A percentile compares a stretch with the other conserved stretches of the same genome.
Evolutionary conservation across 495 filamentous ascomycete species (phyloP).

Genomic region (Entonaema liquescens): DNA sequence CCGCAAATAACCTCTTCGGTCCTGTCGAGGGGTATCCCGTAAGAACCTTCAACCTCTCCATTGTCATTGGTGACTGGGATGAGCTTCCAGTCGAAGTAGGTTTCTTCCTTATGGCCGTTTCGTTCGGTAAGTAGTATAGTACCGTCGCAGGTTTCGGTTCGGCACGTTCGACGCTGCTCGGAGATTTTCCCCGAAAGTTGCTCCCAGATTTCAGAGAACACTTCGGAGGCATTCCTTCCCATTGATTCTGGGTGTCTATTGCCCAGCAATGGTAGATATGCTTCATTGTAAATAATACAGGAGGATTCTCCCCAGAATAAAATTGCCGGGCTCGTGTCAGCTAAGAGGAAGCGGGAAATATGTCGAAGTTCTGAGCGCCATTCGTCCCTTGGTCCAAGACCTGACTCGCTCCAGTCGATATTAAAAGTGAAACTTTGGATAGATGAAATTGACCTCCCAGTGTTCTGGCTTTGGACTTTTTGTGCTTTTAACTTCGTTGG

Average conservation of each 20-base stretch:
- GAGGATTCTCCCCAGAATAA: constrained; percentile 56
- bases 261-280: constrained; percentile 52
- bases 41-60: constrained; percentile 55
- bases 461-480: no score
- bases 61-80: constrained; percentile 65
- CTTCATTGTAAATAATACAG: constrained; percentile 58
- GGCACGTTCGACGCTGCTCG: constrained; percentile 34
- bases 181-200: constrained; percentile 47
- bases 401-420: constrained; percentile 25
- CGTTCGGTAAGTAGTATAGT: constrained; percentile 59
- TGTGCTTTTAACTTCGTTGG: background rate
- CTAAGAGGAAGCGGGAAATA: constrained; percentile 36
- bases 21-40: constrained; percentile 66
- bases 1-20: constrained; percentile 63
- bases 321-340: constrained; percentile 37
- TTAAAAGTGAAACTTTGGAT: constrained; percentile 6
- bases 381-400: constrained; percentile 3
- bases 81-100: constrained; percentile 69
- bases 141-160: constrained; percentile 48
- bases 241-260: constrained; percentile 49
- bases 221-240: constrained; percentile 49
- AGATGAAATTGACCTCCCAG: background rate
- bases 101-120: constrained; percentile 65
- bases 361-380: constrained; percentile 30
- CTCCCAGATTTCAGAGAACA: constrained; percentile 48